Percentiles rank a stretch among this genome's conserved stretches.
Conservation (phyloP, 805 yeast species). For the Suhomyces prunicola region DNA sequence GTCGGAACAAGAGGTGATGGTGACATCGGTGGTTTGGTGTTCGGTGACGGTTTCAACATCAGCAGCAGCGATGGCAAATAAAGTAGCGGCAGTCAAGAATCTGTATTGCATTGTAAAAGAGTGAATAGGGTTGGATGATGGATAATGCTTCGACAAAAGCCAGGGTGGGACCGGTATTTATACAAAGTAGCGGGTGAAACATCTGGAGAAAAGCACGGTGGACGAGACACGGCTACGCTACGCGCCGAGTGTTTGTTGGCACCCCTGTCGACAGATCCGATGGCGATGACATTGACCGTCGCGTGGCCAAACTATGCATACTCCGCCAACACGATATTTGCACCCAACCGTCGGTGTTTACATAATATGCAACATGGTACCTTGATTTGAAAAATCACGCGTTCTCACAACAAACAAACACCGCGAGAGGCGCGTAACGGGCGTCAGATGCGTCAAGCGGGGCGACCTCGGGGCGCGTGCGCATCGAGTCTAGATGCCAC, state of each 20-base stretch:
- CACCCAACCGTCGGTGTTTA: slow-evolving; percentile 5
- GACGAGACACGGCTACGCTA: not conserved
- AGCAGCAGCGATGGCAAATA: slow-evolving; percentile 17
- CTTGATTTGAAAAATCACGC: slow-evolving; percentile 1
- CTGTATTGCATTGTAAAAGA: slow-evolving; percentile 21
- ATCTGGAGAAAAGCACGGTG: not conserved
- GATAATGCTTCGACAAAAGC: not conserved
- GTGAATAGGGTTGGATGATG: slow-evolving; percentile 2
- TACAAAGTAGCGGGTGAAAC: not conserved
- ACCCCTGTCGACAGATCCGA: not conserved
- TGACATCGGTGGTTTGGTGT: slow-evolving; percentile 22
- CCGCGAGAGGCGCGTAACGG: not conserved
- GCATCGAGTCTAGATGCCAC: not conserved
- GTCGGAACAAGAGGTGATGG: slow-evolving; percentile 39
- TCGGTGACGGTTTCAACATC: slow-evolving; percentile 22
- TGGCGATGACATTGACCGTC: not conserved
- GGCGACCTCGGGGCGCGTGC: not conserved
- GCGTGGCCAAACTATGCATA: not conserved
- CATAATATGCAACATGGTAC: not conserved
- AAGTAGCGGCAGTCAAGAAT: slow-evolving; percentile 19
- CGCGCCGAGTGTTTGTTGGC: slow-evolving; percentile 3
- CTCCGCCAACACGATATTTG: slow-evolving; percentile 3
- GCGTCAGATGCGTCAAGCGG: not conserved
- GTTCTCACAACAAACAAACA: slow-evolving; percentile 2
- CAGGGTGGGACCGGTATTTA: not conserved